Conservation (phyloP, 139 green algal genomes). For the Auxenochlorella protothecoides region DNA sequence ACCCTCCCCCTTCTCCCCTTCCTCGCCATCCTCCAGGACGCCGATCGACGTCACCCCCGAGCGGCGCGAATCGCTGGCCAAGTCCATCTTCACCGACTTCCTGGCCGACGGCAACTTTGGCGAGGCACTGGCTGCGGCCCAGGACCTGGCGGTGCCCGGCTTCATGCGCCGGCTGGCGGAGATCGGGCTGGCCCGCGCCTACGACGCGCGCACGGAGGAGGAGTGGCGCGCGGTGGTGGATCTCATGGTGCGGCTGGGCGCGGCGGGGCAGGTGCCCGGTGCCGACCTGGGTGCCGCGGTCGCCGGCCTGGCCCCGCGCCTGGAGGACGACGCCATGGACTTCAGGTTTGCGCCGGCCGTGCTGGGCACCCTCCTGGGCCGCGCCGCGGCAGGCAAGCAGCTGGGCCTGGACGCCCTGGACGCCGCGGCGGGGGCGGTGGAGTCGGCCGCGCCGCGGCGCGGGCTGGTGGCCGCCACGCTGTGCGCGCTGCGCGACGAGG, state of each 20-base stretch:
- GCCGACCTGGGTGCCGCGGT: conserved; percentile 45
- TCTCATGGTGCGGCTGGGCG: conserved; percentile 48
- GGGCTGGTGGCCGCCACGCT: conserved; percentile 40
- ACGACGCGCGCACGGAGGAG: conserved; percentile 45
- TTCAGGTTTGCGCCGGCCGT: conserved; percentile 54
- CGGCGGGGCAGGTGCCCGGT: conserved; percentile 25
- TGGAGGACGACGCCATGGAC: conserved; percentile 70
- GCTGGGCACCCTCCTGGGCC: conserved; percentile 53
- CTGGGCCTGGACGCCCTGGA: conserved; percentile 22
- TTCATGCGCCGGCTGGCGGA: conserved; percentile 35
- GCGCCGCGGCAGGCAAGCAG: conserved; percentile 18
- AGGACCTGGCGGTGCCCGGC: conserved; percentile 29
- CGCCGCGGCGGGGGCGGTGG: conserved; percentile 21
- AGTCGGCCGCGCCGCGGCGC: conserved; percentile 47
- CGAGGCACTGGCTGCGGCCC: conserved; percentile 28
- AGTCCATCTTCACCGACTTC: conserved; percentile 40
- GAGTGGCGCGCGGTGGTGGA: conserved; percentile 43
- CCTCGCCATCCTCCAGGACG: conserved; percentile 2
- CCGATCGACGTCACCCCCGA: conserved; percentile 27
- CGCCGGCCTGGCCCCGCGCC: conserved; percentile 21
- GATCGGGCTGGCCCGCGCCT: conserved; percentile 41
- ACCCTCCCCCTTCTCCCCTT: not conserved
- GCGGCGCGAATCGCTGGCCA: conserved; percentile 27
- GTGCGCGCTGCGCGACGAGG: conserved; percentile 15
- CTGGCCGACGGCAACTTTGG: conserved; percentile 19